Base-by-base conservation (phyloP, 257 asterid genomes). In the Gentiana straminea region DNA sequence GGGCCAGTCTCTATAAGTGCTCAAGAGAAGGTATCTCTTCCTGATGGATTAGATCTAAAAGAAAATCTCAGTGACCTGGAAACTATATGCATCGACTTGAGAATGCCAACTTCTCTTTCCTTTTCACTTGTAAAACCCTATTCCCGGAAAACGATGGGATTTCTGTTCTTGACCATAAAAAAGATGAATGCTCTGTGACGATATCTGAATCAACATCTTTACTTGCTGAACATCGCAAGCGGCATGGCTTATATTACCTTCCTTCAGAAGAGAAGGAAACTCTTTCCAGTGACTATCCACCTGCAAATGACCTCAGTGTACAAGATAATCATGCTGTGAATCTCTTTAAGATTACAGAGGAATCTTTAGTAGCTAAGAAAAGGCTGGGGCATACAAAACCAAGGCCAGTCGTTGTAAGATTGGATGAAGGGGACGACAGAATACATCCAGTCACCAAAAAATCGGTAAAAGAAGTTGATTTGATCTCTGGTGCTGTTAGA, bases 371-470 rank as follows among this genome's bases (percentile, higher is more conserved):
- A 55, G 37, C 66, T 34, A 84, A 81, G 81, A 91, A 75, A 67
- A 79, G 75, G 70, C 46, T 72, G 36, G 81, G 60, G 70, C 83
- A 70, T 62, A 71, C 77, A 57, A 91, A 81, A 76, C 73, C 86
- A 33, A 83, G 95, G 72, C 98, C 98, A 6, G 84, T 84, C 67
- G 98, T 91, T 52, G 94, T 91, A 67, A 87, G 68, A 67, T 73
- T 91, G 68, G 95, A 83, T 61, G 98, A 84, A 13, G 93, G 79
- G 24, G 89, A 87, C 24, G 91, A 87, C 55, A 72, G 66, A 49
- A 52, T 51, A 35, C 67, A 49, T 53, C 56, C 68, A 52, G 50
- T 65, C 7, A 65, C 66, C 41, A 72, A 66, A 69, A 81, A 68
- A 57, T 53, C 52, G 10, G 81, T 71, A 72, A 34, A 67, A 39